These are phyloP conservation scores for Kregervanrija delftensis DNA, from an alignment of 805 yeast species.

Conservation along the genomic window DNA sequence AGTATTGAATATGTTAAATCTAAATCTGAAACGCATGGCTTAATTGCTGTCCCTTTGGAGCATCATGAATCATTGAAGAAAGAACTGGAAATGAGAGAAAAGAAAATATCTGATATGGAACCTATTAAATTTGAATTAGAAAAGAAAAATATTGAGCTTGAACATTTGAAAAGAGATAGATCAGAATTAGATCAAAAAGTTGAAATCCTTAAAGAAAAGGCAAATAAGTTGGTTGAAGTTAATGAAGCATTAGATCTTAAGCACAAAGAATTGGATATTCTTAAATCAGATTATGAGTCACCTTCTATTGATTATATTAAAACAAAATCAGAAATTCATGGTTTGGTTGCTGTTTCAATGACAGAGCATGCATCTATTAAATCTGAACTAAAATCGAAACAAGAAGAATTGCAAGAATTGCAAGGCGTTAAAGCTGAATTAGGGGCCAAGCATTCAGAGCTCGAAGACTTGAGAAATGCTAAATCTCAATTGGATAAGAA, in stretches of 20 bases:
- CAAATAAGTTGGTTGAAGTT: background rate
- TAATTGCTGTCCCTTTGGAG: slow-evolving; percentile 10
- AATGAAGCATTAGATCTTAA: background rate
- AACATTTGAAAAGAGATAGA: slow-evolving; percentile 1
- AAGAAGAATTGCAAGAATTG: background rate
- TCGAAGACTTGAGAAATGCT: background rate
- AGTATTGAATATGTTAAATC: slow-evolving; percentile 14
- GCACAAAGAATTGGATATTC: slow-evolving; percentile 1
- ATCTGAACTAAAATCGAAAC: slow-evolving; percentile 3
- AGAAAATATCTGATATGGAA: slow-evolving; percentile 1
- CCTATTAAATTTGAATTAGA: slow-evolving; percentile 1
- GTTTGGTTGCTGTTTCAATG: slow-evolving; percentile 16
- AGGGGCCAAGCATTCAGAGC: background rate
- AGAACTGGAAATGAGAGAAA: slow-evolving; percentile 3
- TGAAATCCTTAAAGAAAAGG: background rate
- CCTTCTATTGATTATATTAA: slow-evolving; percentile 11
- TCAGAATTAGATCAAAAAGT: background rate
- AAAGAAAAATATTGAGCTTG: background rate
- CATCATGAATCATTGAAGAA: slow-evolving; percentile 2
- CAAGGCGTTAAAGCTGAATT: background rate
- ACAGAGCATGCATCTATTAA: slow-evolving; percentile 14
- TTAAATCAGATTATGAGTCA: slow-evolving; percentile 2
- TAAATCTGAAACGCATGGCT: slow-evolving; percentile 10
- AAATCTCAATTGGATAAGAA: background rate
- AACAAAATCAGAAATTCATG: slow-evolving; percentile 6